Percentiles rank a stretch among this genome's conserved stretches.
Conservation (phyloP, 768 basidiomycete genomes). For the Serendipita indica region DNA sequence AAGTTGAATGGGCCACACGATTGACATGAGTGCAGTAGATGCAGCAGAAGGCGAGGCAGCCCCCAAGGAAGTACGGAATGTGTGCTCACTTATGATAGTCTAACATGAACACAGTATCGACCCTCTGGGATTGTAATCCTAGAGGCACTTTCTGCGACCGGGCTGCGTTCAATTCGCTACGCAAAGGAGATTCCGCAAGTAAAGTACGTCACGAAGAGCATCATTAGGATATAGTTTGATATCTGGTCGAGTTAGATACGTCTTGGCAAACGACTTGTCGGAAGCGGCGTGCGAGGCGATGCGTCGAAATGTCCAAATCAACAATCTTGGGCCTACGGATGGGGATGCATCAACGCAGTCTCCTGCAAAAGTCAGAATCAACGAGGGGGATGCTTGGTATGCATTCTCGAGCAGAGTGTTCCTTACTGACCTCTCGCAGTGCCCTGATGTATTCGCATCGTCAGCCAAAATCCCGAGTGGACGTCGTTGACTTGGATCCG, state of each 20-base stretch:
- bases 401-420: no score
- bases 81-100: conserved; percentile 17
- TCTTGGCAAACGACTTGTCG: conserved; percentile 90
- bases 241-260: conserved; percentile 37
- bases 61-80: not conserved
- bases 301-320: conserved; percentile 69
- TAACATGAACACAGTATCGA: conserved; percentile 11
- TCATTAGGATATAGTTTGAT: conserved; percentile 1
- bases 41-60: not conserved
- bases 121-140: conserved; percentile 53
- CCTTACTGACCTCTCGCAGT: conserved; percentile 30
- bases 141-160: conserved; percentile 92
- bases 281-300: conserved; percentile 72
- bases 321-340: conserved; percentile 39
- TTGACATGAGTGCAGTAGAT: not conserved
- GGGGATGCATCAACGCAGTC: conserved; percentile 8
- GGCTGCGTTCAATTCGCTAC: conserved; percentile 89
- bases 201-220: conserved; percentile 37
- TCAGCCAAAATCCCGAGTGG: conserved; percentile 55
- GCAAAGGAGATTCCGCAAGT: conserved; percentile 90
- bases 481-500: conserved; percentile 94
- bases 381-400: conserved; percentile 92
- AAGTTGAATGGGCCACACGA: not conserved
- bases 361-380: conserved; percentile 55
- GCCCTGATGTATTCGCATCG: conserved; percentile 85